Conservation (phyloP, 352 stramenopile genomes). For the Globisporangium yorkense region DNA sequence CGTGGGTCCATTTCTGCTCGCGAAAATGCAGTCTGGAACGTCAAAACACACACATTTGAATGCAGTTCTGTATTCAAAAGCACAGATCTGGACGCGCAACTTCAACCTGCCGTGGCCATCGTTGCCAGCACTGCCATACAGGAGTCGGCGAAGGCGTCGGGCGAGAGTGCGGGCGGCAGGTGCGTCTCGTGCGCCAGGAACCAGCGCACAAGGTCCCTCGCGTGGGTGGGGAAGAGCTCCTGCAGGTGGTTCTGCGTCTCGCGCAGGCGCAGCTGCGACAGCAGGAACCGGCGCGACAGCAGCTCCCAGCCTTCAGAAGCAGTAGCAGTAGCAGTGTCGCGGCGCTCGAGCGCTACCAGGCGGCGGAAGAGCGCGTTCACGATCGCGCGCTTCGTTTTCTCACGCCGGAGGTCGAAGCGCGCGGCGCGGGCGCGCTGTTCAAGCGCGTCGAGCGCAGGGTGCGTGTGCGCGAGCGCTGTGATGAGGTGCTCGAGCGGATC, state of each 20-base stretch:
- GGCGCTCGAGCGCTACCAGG: constrained; percentile 42
- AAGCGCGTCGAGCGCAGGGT: constrained; percentile 46
- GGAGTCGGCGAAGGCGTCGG: constrained; percentile 24
- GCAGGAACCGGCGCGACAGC: constrained; percentile 37
- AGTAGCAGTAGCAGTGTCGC: not conserved
- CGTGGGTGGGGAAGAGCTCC: constrained; percentile 48
- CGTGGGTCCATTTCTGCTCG: constrained; percentile 6
- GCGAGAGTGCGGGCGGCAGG: constrained; percentile 20
- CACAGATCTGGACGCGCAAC: not conserved
- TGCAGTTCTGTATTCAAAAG: not conserved
- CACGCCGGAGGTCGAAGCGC: constrained; percentile 54
- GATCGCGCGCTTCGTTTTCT: constrained; percentile 57
- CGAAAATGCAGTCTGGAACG: not conserved
- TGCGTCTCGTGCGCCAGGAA: constrained; percentile 35
- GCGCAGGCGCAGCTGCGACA: constrained; percentile 35
- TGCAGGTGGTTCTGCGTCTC: constrained; percentile 43
- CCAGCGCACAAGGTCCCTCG: constrained; percentile 45
- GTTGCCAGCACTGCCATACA: constrained; percentile 39
- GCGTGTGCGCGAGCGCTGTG: constrained; percentile 34
- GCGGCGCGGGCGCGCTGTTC: constrained; percentile 31
- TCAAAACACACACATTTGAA: not conserved
- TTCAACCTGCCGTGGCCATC: constrained; percentile 13
- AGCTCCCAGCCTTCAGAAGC: constrained; percentile 7
- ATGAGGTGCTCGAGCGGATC: constrained; percentile 69
- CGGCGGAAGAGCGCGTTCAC: constrained; percentile 45